Evolutionary conservation across 106 monocot genomes (phyloP), one percentile per base, ranked within the genome.

Genomic region (Amphibolis antarctica): DNA sequence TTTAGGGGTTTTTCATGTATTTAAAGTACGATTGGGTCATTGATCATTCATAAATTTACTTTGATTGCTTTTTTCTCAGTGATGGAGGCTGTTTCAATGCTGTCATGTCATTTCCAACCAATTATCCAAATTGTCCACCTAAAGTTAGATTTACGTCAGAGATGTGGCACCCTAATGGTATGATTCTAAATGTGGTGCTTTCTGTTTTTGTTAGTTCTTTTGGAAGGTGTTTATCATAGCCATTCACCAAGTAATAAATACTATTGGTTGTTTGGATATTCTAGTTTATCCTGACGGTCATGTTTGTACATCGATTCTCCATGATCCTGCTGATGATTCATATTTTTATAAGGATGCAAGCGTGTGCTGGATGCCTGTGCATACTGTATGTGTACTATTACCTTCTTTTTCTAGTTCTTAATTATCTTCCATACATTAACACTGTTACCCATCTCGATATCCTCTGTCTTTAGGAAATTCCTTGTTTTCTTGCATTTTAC

Each of bases 301-400:
- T 44, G 89, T 89, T 69, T 89, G 89, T 72, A 89, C 85, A 62
- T 89, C 85, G 44, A 89, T 85, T 59, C 85, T 89, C 44, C 89
- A 89, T 77, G 70, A 85, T 61, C 85, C 89, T 50, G 85, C 85
- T 36, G 89, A 89, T 28, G 89, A 89, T 55, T 85, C 85, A 11
- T 82, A 73, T 69, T 82, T 82, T 12, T 89, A 89, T 78, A 82
- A 89, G 53, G 85, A 85, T 66, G 89, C 89, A 64, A 89, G 89
- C 68, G 85, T 85, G 59, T 79, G 85, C 1, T 89, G 89, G 89
- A 79, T 79, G 49, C 89, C 89, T 65, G 89, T 89, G 12, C 89
- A 89, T 50, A 89, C 85, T 25, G 89, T 89, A 84, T 29, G 69
- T 24, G 43, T 66, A 7, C 28, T 18, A 31, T 26, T 0, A 27